Base-by-base conservation (phyloP, 2,329 filamentous ascomycete genomes). In the Colletotrichum sp. region DNA sequence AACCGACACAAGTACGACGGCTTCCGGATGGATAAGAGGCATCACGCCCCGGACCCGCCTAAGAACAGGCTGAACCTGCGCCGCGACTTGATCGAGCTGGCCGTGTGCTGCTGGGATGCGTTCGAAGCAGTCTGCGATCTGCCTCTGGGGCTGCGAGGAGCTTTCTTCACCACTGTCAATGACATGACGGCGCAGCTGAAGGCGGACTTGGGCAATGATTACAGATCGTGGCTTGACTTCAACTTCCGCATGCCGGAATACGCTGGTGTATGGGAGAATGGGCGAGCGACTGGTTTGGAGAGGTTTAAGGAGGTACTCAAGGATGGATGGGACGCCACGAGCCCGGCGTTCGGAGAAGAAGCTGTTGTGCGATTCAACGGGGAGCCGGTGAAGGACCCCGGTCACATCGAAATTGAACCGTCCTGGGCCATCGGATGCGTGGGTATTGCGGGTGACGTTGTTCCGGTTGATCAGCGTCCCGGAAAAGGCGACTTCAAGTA, bases 221-320 rank as follows among this genome's bases (percentile, higher is more conserved):
- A 43, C 58, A n/a, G 7, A 32, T 56, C 56, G 2, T 77, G 76
- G 76, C 66, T 76, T 5, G 61, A 68, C 25, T 67, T 76, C 13
- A 16, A 30, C 22, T 74, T 74, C 22, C 25, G 43, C 10, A 25
- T 77, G 60, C 76, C 76, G 2, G 28, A 55, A 4, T 77, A 76
- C 2, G 34, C 72, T 1, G 74, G 66, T 15, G 25, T 6, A 2
- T 58, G 48, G 22, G 39, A 60, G n/a, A 30, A 39, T 10, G 12
- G 43, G 8, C 32, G 12, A 16, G 15, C 27, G 5, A 15, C 56
- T 28, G 30, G 34, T 1, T 8, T 74, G 25, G 43, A 52, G n/a
- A 52, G 22, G 13, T 48, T n/a, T 39, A 69, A 4, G 48, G 55
- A 27, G n/a, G 30, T 16, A 18, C 32, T 9, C 5, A 34, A 12